A percentile compares a stretch with the other conserved stretches of the same genome.
Conservation (phyloP, 169 alveolate genomes). For the Plasmodium ovale region DNA sequence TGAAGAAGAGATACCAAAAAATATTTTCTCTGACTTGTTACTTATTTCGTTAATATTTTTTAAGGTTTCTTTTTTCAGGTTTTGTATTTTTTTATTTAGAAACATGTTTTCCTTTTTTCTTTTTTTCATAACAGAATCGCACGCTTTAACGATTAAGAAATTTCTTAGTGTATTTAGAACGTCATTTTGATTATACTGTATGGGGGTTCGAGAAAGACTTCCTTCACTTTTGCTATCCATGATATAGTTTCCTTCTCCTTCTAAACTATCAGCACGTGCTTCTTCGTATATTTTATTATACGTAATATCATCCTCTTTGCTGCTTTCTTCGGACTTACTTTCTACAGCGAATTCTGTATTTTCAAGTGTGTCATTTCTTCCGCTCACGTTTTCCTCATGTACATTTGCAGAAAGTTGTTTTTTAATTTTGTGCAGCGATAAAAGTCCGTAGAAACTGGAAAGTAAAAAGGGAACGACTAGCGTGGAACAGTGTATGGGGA, state of each 20-base stretch:
- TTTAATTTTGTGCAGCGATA: conserved; percentile 52
- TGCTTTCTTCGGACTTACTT: background rate
- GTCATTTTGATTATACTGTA: conserved; percentile 11
- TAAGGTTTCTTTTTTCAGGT: conserved; percentile 59
- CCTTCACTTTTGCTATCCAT: background rate
- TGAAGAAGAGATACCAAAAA: conserved; percentile 71
- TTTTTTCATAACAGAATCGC: conserved; percentile 52
- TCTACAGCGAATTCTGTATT: background rate
- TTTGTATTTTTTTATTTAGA: conserved; percentile 47
- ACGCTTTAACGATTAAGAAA: conserved; percentile 38
- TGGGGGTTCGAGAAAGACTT: background rate
- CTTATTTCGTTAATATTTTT: conserved; percentile 46
- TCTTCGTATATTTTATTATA: background rate
- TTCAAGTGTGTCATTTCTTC: conserved; percentile 1
- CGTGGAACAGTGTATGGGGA: conserved; percentile 58
- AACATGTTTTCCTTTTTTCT: conserved; percentile 59
- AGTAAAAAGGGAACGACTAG: conserved; percentile 50
- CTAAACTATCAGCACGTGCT: background rate
- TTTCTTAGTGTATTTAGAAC: conserved; percentile 46
- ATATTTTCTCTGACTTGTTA: conserved; percentile 51
- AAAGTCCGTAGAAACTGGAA: conserved; percentile 55
- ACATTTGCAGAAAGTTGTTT: background rate
- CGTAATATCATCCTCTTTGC: background rate
- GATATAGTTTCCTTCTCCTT: background rate
- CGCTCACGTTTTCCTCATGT: background rate